Evolutionary conservation across 306 rosid genomes (phyloP), one percentile per base, ranked within the genome.

Genomic region (Glycine tomentella): DNA sequence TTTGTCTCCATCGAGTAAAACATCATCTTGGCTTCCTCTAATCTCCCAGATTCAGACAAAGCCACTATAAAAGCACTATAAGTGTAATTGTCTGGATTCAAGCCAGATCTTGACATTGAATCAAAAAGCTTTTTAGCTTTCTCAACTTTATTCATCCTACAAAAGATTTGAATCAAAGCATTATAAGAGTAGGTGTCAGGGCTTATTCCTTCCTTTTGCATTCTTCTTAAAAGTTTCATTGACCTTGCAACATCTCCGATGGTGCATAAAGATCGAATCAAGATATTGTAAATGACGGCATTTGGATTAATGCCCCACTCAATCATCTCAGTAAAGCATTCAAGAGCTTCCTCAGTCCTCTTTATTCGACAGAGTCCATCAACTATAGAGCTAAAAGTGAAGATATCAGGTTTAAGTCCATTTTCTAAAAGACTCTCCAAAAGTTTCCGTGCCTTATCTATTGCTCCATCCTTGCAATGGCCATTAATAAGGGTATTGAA

Each of bases 381-480:
- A 83, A 95, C 91, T 81, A 95, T 76, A 70, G 92, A 88, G 84
- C 92, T 76, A 82, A 92, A 95, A 64, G 97, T 92, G 88, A 92
- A 89, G 46, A 89, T 74, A 87, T 95, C 97, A 11, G 97, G 97
- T 72, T 82, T 84, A 77, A 89, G 78, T 62, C 90, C 92, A 64
- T 49, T 77, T 76, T 88, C 87, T 20, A 20, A 20, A 20, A 20
- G 25, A 0, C 0, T 20, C 25, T 20, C 25, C 25, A 20, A 1
- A 0, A 20, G 25, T 1, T 20, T 20, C 25, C 25, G 25, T 0
- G 1, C 25, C 25, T 20, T 20, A 20, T 20, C 25, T 20, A 20
- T 20, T 20, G 25, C 25, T 20, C 25, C 25, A 20, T 20, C 81
- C 80, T 86, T 92, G 89, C 97, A 89, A 88, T 85, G 79, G 46